Evolutionary conservation across 2,329 filamentous ascomycete genomes (phyloP).

Genomic region (Coniella vitis): DNA sequence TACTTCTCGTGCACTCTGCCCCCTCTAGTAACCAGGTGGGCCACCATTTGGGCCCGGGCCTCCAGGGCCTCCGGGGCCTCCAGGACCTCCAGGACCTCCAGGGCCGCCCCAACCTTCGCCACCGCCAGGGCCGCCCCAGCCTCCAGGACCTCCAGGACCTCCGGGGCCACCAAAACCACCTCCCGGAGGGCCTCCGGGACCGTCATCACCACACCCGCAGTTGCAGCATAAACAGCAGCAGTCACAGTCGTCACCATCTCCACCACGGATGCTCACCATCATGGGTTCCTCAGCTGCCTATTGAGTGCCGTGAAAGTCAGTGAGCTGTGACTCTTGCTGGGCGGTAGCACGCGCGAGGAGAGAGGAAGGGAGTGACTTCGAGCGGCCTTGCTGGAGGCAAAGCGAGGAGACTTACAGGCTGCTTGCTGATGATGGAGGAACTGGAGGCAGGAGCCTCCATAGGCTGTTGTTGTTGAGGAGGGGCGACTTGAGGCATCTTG

Average conservation of each 20-base stretch:
- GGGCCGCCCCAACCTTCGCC: neutral
- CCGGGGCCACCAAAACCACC: neutral
- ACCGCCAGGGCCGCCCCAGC: neutral
- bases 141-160: neutral
- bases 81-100: neutral
- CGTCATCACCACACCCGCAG: slow-evolving; percentile 7
- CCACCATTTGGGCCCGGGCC: neutral
- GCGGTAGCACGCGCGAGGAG: no score
- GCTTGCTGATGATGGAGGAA: neutral
- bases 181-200: neutral
- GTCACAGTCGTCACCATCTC: slow-evolving; percentile 12
- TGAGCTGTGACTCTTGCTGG: no score
- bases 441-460: slow-evolving; percentile 9
- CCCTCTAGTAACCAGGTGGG: neutral
- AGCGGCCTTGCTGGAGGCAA: neutral
- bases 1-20: no score
- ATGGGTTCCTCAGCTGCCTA: slow-evolving; percentile 9
- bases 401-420: slow-evolving; percentile 4
- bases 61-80: slow-evolving; percentile 1
- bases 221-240: slow-evolving; percentile 10
- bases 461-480: slow-evolving; percentile 10
- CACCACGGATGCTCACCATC: slow-evolving; percentile 11
- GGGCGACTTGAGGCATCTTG: slow-evolving; percentile 13
- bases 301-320: neutral
- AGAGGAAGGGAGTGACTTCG: neutral